Percentiles rank a stretch among this genome's conserved stretches.
phyloP scores from a whole-genome alignment of 305 asterid genomes.

The Plantago coronopus region DNA sequence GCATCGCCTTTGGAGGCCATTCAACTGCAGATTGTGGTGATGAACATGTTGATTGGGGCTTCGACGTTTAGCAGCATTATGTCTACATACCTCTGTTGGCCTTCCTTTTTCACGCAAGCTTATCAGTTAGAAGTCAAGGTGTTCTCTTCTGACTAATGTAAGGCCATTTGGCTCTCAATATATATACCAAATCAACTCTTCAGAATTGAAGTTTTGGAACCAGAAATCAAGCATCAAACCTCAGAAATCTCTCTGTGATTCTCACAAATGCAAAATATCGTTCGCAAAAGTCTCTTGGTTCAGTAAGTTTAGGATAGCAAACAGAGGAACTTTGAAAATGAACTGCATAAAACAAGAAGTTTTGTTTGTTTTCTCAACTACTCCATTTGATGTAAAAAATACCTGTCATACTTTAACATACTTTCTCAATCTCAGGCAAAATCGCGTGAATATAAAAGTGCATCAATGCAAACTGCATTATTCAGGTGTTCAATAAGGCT shows the following conservation, averaged over 20 bases:
- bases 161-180: neutral
- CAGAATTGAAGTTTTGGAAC: neutral
- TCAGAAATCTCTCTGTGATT: neutral
- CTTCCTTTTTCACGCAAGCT: constrained; percentile 84
- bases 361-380: too few relatives aligned
- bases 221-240: neutral
- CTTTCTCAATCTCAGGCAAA: too few relatives aligned
- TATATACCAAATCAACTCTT: neutral
- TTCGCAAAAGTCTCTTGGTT: neutral
- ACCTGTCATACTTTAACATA: too few relatives aligned
- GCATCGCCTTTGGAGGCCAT: constrained; percentile 89
- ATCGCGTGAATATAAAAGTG: too few relatives aligned
- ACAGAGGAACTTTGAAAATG: neutral
- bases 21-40: constrained; percentile 78
- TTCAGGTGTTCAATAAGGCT: too few relatives aligned
- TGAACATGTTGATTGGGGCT: constrained; percentile 93
- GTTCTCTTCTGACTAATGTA: constrained; percentile 47
- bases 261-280: neutral
- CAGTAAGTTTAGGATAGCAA: neutral
- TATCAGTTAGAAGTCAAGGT: constrained; percentile 68
- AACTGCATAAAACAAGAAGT: too few relatives aligned
- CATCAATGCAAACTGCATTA: too few relatives aligned
- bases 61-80: constrained; percentile 74
- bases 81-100: constrained; percentile 87
- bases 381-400: too few relatives aligned